phyloP scores from a whole-genome alignment of 2,329 filamentous ascomycete species.

The Anthostomella pinea region DNA sequence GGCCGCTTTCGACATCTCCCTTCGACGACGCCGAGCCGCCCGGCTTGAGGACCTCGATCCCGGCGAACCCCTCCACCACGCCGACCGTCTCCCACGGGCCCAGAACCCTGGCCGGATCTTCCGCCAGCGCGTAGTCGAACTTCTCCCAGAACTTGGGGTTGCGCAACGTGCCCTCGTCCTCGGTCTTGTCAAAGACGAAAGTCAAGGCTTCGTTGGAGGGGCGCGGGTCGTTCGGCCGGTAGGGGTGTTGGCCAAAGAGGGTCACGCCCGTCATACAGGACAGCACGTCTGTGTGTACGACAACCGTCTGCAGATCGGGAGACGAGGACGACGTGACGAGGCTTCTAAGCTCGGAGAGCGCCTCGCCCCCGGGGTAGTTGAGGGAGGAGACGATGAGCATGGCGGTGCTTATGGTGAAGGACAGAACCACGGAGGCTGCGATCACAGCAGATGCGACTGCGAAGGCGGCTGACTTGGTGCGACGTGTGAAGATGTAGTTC shows the following conservation, averaged over 20 bases:
- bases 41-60: constrained; percentile 56
- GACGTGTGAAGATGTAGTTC: constrained; percentile 64
- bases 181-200: constrained; percentile 60
- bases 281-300: constrained; percentile 63
- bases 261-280: constrained; percentile 71
- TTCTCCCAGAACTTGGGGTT: constrained; percentile 57
- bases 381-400: constrained; percentile 79
- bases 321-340: constrained; percentile 33
- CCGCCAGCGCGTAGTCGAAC: constrained; percentile 62
- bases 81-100: constrained; percentile 56
- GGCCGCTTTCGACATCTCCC: constrained; percentile 21
- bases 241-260: constrained; percentile 56
- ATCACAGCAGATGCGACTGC: constrained; percentile 53
- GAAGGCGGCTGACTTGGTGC: constrained; percentile 59
- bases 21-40: constrained; percentile 20
- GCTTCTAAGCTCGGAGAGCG: constrained; percentile 55
- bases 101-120: constrained; percentile 46
- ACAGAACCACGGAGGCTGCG: constrained; percentile 55
- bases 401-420: constrained; percentile 58
- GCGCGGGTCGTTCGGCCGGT: constrained; percentile 21
- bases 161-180: constrained; percentile 44
- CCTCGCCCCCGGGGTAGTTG: constrained; percentile 91
- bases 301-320: constrained; percentile 31
- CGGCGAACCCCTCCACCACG: constrained; percentile 56
- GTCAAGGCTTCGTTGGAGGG: constrained; percentile 27